A percentile compares a stretch with the other conserved stretches of the same genome.
Evolutionary conservation across 2,329 filamentous ascomycete genomes (phyloP).

Genomic region (Beauveria pseudobassiana): DNA sequence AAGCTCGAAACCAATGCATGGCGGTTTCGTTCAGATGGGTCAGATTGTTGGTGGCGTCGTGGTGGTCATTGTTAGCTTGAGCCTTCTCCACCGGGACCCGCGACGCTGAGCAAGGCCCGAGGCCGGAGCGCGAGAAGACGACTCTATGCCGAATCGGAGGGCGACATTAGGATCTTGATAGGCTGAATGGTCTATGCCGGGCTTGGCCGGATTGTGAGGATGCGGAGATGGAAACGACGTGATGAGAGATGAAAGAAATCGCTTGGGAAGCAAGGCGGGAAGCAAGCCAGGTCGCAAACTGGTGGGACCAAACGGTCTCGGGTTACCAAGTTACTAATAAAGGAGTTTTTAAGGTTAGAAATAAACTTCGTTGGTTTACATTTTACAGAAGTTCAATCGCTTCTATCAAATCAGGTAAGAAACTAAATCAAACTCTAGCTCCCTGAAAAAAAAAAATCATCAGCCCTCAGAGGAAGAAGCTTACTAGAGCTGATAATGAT

Average conservation of each 20-base stretch:
- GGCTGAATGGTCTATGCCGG: background rate
- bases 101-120: background rate
- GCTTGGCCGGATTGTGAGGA: background rate
- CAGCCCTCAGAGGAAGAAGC: no score
- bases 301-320: no score
- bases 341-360: no score
- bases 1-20: background rate
- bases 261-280: no score
- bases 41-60: constrained; percentile 2
- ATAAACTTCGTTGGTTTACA: no score
- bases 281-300: no score
- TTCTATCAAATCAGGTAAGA: no score
- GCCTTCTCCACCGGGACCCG: constrained; percentile 1
- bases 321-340: no score
- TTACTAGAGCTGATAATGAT: no score
- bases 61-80: background rate
- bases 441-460: no score
- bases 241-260: background rate
- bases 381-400: no score
- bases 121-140: background rate
- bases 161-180: background rate
- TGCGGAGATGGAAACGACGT: background rate
- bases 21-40: background rate
- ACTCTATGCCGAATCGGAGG: background rate
- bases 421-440: no score